Base-by-base conservation (phyloP, 306 rosid genomes). In the Vigna angularis region DNA sequence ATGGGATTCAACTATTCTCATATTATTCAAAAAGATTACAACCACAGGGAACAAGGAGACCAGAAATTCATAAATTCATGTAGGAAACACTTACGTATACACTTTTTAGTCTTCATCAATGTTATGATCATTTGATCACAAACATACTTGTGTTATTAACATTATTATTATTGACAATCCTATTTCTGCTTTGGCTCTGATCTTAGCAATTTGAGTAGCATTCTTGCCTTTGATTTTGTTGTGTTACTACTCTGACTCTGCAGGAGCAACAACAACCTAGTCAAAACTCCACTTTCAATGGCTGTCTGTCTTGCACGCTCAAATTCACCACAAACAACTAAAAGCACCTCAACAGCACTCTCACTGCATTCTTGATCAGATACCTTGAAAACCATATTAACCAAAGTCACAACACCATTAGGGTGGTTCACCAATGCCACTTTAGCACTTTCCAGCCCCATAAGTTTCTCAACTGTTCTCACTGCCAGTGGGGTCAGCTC, bases 171-270 rank as follows among this genome's bases (percentile, higher is more conserved):
- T 47, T 59, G 17, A 59, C 36, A 15, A 0, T 59, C 78, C 78
- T 66, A 83, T 11, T 51, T 47, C 32, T 67, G 57, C 26, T 80
- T 87, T 52, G 82, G 50, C 78, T 88, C 82, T 78, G 88, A 86
- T 87, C 88, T 91, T n/a, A 93, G 86, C 72, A 93, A 83, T 83
- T 89, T 93, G 74, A 93, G 98, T 44, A 93, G 67, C 87, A 74
- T 76, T 83, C 97, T 90, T 28, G 92, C 92, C 82, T 88, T 93
- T 30, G 93, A 76, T 85, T 93, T 93, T 52, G 92, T 88, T 66
- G 82, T 77, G 36, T 57, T 53, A 70, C 77, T 76, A 70, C 96
- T 87, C 79, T 91, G 93, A 77, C 95, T 90, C 76, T 93, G 98
- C 72, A 93, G 81, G 77, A 93, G 98, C 82, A 91, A 72, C 11